Base-by-base conservation (phyloP, 768 basidiomycete species). In the Tricholoma saponaceum region DNA sequence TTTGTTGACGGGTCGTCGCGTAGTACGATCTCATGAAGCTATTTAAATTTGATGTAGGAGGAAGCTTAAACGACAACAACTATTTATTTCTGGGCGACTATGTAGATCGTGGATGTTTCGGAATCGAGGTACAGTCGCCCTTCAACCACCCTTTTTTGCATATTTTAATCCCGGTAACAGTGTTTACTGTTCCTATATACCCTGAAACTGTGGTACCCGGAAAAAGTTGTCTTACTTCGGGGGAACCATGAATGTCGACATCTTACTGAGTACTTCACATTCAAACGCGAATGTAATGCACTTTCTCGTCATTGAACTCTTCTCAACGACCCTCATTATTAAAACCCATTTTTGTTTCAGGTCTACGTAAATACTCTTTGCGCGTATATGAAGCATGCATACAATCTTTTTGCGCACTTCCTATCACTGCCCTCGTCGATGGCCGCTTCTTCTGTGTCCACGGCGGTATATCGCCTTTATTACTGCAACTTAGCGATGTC, bases 1-100 rank as follows among this genome's bases (percentile, higher is more conserved):
- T 37, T 52, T n/a, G n/a, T 26, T 56, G 46, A 55, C 39, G 35
- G 18, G 32, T 26, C 4, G 5, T 33, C 10, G 23, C 50, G 26
- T 66, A 98, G 94, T 98, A 95, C 70, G 96, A 98, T 74, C 79
- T 98, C 58, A 96, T 98, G 92, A 97, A 98, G 73, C 80, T 98
- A 39, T 95, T n/a, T n/a, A n/a, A n/a, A n/a, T n/a, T 98, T 65
- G 95, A 97, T 66, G 88, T 98, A 28, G 96, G 96, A 28, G 96
- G 96, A 2, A 84, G 83, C 60, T 79, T 94, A 50, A 71, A 75
- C 14, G 89, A 96, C 33, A 97, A 87, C 59, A 79, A 85, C 18
- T 98, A 98, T 76, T 77, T 97, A 44, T 98, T 98, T 74, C 78
- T 98, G 22, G 96, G 96, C 28, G 96, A 98, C 71, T 98, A 98